Percentiles rank a stretch among this genome's conserved stretches.
These are phyloP conservation scores for Sutorius australiensis DNA, from an alignment of 768 basidiomycete genomes.

Conservation along the genomic window DNA sequence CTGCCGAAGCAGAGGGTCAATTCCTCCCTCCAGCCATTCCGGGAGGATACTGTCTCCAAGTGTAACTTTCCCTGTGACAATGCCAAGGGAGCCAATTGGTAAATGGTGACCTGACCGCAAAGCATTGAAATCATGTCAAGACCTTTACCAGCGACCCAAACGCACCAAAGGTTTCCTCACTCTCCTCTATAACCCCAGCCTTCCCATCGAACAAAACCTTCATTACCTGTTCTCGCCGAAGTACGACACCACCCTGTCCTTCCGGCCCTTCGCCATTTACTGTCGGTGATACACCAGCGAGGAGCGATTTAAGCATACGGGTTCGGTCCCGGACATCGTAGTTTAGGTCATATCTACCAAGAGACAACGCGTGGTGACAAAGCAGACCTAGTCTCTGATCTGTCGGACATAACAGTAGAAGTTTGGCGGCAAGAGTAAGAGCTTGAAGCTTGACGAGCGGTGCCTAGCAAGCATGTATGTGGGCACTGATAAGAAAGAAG, in stretches of 20 bases:
- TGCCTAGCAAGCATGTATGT: slow-evolving; percentile 36
- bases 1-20: slow-evolving; percentile 73
- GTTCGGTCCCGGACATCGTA: slow-evolving; percentile 92
- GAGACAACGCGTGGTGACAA: slow-evolving; percentile 68
- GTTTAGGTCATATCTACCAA: slow-evolving; percentile 83
- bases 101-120: slow-evolving; percentile 34
- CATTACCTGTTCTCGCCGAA: slow-evolving; percentile 78
- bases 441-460: slow-evolving; percentile 76
- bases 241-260: slow-evolving; percentile 65
- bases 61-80: slow-evolving; percentile 54
- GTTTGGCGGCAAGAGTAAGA: slow-evolving; percentile 82
- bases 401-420: slow-evolving; percentile 64
- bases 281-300: slow-evolving; percentile 50
- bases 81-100: slow-evolving; percentile 63
- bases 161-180: slow-evolving; percentile 35
- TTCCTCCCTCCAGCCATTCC: slow-evolving; percentile 87
- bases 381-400: slow-evolving; percentile 51
- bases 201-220: slow-evolving; percentile 81
- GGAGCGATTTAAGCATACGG: slow-evolving; percentile 70
- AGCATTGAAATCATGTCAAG: slow-evolving; percentile 5
- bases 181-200: slow-evolving; percentile 39
- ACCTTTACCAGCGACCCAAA: neutral
- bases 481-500: neutral
- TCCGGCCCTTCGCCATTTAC: slow-evolving; percentile 37
- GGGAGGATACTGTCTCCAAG: slow-evolving; percentile 49